These are phyloP conservation scores for Plasmodium relictum DNA, from an alignment of 169 alveolate species.

Conservation along the genomic window DNA sequence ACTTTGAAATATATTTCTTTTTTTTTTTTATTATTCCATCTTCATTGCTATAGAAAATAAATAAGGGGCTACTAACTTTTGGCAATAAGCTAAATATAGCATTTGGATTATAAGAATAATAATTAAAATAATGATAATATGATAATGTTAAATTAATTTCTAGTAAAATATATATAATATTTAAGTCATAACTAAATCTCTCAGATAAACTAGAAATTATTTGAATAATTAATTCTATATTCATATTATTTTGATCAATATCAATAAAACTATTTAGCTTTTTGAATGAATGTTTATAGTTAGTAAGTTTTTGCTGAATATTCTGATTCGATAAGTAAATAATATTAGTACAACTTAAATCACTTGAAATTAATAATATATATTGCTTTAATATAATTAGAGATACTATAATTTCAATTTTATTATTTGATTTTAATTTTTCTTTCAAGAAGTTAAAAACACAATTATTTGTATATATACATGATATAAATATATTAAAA, in stretches of 20 bases:
- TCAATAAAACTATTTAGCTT: conserved; percentile 50
- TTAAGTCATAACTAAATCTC: conserved; percentile 34
- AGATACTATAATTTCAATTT: conserved; percentile 38
- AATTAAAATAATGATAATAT: conserved; percentile 35
- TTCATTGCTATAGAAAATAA: conserved; percentile 9
- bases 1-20: neutral
- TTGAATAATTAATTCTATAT: conserved; percentile 42
- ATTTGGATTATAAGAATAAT: conserved; percentile 60
- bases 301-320: neutral
- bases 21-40: neutral
- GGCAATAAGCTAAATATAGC: conserved; percentile 49
- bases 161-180: conserved; percentile 42
- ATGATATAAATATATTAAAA: conserved; percentile 55
- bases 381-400: conserved; percentile 51
- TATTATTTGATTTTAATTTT: conserved; percentile 23
- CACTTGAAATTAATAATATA: conserved; percentile 49
- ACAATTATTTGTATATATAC: conserved; percentile 42
- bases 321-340: conserved; percentile 51
- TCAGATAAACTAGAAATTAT: conserved; percentile 36
- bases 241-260: conserved; percentile 18
- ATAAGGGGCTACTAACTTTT: conserved; percentile 32
- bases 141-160: conserved; percentile 48
- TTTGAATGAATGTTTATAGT: conserved; percentile 26
- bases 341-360: conserved; percentile 20
- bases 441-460: conserved; percentile 54